Evolutionary conservation across 768 basidiomycete species (phyloP), one percentile per base, ranked within the genome.

Genomic region (Sarcodon aspratus): DNA sequence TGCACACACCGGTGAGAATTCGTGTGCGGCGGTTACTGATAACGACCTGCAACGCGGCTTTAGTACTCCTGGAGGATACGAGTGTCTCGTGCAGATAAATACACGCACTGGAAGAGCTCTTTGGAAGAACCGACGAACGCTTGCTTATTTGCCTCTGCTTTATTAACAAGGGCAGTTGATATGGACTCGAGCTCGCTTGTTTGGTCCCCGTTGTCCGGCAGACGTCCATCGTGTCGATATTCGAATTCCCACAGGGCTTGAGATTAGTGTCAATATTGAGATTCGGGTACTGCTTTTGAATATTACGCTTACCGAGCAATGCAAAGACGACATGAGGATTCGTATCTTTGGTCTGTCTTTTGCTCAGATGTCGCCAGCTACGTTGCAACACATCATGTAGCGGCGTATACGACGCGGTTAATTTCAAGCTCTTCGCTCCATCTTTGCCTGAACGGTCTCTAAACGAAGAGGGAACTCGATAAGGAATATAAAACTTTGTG

Each of bases 1-100:
- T 1, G 96, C 96, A 61, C 92, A 90, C 1, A 92, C 82, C 0
- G 96, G 92, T 0, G 92, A 85, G 67, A 97, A 90, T 61, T 95
- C 92, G 61, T 85, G 80, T 15, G 68, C 65, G 7, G 89, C 83
- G n/a, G 84, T 80, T 11, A 69, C 73, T 5, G 82, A 69, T 37
- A 86, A 54, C n/a, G 78, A 69, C 54, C 93, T 96, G 55, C 18
- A 32, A 46, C 33, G 32, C 36, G 18, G 9, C 33, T 27, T 46
- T 47, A 33, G 40, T 13, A 33, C 21, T 12, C 34, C 21, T 15
- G 13, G 32, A 43, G 47, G 13, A 49, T 10, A 37, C 11, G 10
- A 47, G 13, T 21, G 33, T 45, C 34, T 34, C 40, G 18, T 33
- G 8, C 11, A n/a, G 17, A 21, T 40, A 21, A 35, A 18, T n/a